These are phyloP conservation scores for Coccomyxa sp. DNA, from an alignment of 139 green algal genomes.

Conservation along the genomic window DNA sequence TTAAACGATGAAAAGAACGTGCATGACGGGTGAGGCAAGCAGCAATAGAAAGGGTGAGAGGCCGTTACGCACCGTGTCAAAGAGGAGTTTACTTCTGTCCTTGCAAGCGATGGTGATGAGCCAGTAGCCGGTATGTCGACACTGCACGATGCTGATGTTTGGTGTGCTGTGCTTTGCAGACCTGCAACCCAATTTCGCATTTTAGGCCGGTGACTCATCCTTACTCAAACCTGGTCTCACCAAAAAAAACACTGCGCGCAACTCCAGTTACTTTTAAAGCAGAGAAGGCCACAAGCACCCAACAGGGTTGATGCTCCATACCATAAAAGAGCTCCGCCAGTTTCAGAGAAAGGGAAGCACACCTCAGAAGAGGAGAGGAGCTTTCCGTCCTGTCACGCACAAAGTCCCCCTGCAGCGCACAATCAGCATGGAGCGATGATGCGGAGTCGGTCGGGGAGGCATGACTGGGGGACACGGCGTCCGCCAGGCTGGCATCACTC, in stretches of 20 bases:
- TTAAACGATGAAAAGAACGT: too few species aligned
- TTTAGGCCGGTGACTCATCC: too few species aligned
- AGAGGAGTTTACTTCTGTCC: slow-evolving; percentile 87
- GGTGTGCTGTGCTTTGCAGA: slow-evolving; percentile 46
- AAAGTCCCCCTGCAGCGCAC: background rate
- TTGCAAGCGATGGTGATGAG: slow-evolving; percentile 77
- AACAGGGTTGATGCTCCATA: too few species aligned
- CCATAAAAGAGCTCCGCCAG: too few species aligned
- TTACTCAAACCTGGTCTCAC: too few species aligned
- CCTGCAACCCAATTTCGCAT: slow-evolving; percentile 12
- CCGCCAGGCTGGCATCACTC: background rate
- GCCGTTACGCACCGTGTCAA: slow-evolving; percentile 44
- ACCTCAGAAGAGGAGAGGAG: too few species aligned
- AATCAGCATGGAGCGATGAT: slow-evolving; percentile 1
- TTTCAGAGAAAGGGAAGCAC: too few species aligned
- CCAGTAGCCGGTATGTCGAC: slow-evolving; percentile 70
- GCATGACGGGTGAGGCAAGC: background rate
- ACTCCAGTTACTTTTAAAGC: too few species aligned
- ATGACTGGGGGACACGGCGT: background rate
- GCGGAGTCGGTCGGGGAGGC: slow-evolving; percentile 1
- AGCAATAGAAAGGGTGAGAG: background rate
- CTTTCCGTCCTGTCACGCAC: too few species aligned
- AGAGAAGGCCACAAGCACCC: too few species aligned
- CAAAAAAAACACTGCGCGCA: too few species aligned
- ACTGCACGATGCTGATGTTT: slow-evolving; percentile 62